A percentile compares a stretch with the other conserved stretches of the same genome.
Conservation (phyloP, 345 rosid species). For the Eucalyptus coolabah region DNA sequence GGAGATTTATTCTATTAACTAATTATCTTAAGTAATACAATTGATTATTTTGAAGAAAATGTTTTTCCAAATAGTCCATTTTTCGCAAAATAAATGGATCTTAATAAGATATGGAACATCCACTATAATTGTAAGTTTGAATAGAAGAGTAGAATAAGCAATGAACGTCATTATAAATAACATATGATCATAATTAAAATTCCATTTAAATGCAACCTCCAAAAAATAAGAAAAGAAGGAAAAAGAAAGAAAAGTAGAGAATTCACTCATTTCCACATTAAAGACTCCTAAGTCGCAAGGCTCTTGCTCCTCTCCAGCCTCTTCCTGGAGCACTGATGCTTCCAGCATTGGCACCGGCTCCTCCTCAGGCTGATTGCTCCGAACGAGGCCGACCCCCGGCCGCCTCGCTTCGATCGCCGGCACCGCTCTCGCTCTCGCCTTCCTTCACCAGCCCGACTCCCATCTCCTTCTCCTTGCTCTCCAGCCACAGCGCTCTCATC, state of each 20-base stretch:
- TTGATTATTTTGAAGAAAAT: too few species aligned
- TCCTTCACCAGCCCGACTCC: neutral
- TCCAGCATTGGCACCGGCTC: constrained; percentile 12
- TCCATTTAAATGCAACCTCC: too few species aligned
- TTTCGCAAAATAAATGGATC: too few species aligned
- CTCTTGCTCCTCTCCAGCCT: constrained; percentile 7
- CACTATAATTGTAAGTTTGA: neutral
- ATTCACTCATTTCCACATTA: neutral
- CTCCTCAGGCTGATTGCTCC: neutral
- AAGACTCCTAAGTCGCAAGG: neutral
- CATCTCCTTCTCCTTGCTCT: neutral
- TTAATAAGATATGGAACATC: neutral
- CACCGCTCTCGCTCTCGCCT: neutral
- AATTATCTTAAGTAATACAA: too few species aligned
- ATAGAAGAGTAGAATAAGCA: neutral
- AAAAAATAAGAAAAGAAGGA: neutral
- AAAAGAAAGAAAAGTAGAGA: neutral
- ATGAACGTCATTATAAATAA: neutral
- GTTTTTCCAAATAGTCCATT: fast-evolving
- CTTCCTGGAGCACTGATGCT: constrained; percentile 23
- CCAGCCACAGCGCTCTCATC: constrained; percentile 10
- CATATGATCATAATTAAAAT: neutral
- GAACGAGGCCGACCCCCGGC: neutral
- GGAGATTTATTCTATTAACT: neutral
- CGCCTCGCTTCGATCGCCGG: neutral